Evolutionary conservation across 1,139 yeast genomes (phyloP).

Genomic region (Taphrina pruni): DNA sequence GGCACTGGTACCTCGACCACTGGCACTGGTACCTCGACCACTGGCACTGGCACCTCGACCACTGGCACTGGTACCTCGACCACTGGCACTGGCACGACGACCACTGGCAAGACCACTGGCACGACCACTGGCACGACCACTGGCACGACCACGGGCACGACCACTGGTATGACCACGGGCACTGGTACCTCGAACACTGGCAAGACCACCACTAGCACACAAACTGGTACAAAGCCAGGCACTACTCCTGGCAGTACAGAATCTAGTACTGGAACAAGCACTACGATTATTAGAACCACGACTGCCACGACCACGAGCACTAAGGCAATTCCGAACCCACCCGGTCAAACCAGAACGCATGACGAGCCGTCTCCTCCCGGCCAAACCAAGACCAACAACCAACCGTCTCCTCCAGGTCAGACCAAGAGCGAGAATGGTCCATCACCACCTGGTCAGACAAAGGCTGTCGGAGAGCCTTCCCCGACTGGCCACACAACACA

Average conservation of each 20-base stretch:
- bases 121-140: too few relatives aligned
- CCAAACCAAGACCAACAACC: background rate
- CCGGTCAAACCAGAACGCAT: background rate
- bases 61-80: background rate
- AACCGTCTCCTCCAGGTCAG: background rate
- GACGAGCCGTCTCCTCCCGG: background rate
- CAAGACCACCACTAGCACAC: background rate
- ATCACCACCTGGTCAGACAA: background rate
- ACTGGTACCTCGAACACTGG: background rate
- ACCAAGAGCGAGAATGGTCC: background rate
- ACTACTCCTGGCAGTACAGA: too few relatives aligned
- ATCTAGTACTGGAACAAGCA: background rate
- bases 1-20: background rate
- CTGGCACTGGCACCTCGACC: background rate
- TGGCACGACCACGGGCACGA: background rate
- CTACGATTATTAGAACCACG: background rate
- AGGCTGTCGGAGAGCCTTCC: background rate
- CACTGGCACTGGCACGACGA: background rate
- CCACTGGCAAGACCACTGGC: background rate
- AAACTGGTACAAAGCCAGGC: background rate
- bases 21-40: too few relatives aligned
- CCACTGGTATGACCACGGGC: background rate
- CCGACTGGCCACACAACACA: background rate
- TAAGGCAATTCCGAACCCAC: background rate
- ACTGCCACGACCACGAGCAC: background rate